Evolutionary conservation across 2,329 filamentous ascomycete species (phyloP), one percentile per base, ranked within the genome.

Genomic region (Cordyceps farinosa): DNA sequence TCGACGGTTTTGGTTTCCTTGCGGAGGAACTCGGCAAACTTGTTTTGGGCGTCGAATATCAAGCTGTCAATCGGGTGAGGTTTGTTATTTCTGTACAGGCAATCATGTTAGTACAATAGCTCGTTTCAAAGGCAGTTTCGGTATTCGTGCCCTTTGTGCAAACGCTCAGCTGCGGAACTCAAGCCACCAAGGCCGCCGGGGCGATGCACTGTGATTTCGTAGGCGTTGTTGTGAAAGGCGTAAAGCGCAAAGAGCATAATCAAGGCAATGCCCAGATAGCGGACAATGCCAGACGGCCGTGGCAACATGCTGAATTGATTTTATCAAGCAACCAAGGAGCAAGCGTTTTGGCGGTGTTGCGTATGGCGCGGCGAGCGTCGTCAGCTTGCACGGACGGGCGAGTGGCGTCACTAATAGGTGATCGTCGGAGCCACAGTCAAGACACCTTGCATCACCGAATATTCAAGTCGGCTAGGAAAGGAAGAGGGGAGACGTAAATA

Each of bases 61-160:
- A 85, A 75, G 10, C 73, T 72, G 65, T 84, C 82, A 67, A 86
- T 85, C n/a, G 82, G 81, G 66, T 85, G 82, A 22, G 11, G 50
- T 10, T 47, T 53, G 27, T 47, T 47, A 11, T 13, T n/a, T 42
- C 57, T 60, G 45, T n/a, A 36, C 27, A 30, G 8, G 13, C 6
- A 53, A 34, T 22, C 17, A 17, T 30, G 34, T 61, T 40, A 61
- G 58, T 15, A 13, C 1, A 40, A n/a, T 29, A 3, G 27, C 17
- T 22, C 5, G 17, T 11, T 22, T 6, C 1, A 8, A n/a, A 29
- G 3, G 8, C 22, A 3, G 0, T 15, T 4, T 11, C 5, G 32
- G n/a, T 22, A 11, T 36, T 57, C 8, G 30, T 53, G 53, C 58
- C 58, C 58, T 45, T 53, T 53, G 40, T 45, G n/a, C 11, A 32